phyloP scores from a whole-genome alignment of 176 grass and related monocot genomes.

The Aegilops sharonensis region DNA sequence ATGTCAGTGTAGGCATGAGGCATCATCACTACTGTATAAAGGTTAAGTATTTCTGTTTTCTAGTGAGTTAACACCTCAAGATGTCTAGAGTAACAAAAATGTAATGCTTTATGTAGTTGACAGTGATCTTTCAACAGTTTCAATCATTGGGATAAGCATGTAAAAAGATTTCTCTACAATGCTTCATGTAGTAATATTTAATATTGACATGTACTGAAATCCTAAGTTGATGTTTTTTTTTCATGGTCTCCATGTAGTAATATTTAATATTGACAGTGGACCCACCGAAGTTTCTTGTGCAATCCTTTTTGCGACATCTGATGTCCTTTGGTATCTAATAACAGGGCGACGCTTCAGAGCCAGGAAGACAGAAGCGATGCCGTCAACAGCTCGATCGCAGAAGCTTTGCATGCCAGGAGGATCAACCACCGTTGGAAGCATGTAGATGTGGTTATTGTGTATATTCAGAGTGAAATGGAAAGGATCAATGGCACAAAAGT shows the following conservation, averaged over 20 bases:
- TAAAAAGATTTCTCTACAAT: background rate
- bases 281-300: conserved; percentile 90
- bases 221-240: background rate
- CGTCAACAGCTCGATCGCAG: conserved; percentile 92
- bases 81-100: conserved; percentile 18
- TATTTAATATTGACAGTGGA: conserved; percentile 12
- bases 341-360: conserved; percentile 85
- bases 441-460: conserved; percentile 78
- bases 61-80: conserved; percentile 5
- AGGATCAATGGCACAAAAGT: conserved; percentile 86
- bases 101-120: background rate
- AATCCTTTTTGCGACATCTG: conserved; percentile 86
- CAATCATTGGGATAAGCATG: background rate
- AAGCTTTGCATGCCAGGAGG: conserved; percentile 77
- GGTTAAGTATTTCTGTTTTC: background rate
- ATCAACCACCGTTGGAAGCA: conserved; percentile 76
- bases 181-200: no score
- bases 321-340: conserved; percentile 86
- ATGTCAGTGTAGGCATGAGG: background rate
- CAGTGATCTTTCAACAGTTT: background rate
- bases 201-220: background rate
- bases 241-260: background rate
- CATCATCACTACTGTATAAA: background rate
- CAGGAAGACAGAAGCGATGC: conserved; percentile 91
- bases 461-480: conserved; percentile 95